phyloP scores from a whole-genome alignment of 2,329 filamentous ascomycete species.

The Neopestalotiopsis clavispora region DNA sequence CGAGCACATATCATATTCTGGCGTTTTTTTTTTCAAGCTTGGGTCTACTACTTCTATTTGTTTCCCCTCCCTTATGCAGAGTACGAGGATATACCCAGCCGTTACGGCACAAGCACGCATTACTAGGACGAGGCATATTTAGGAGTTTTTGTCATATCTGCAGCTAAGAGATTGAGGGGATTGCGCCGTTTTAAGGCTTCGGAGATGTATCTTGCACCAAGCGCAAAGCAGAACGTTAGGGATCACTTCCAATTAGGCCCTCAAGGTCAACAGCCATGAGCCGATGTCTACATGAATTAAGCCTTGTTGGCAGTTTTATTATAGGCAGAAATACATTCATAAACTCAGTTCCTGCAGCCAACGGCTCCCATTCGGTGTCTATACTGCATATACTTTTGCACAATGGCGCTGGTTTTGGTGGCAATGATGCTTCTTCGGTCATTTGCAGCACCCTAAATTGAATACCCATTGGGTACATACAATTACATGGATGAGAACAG shows the following conservation, averaged over 20 bases:
- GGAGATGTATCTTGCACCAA: not conserved
- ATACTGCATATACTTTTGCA: not conserved
- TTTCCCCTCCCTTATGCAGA: not conserved
- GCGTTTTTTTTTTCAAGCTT: not conserved
- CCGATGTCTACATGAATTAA: not conserved
- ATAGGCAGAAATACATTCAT: not conserved
- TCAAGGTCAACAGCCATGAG: too few species aligned
- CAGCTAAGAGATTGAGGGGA: not conserved
- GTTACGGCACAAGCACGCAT: constrained; percentile 11
- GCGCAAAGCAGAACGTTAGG: not conserved
- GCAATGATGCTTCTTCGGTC: not conserved
- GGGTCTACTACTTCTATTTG: not conserved
- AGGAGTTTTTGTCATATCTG: not conserved
- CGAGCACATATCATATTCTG: not conserved
- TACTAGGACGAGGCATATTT: constrained; percentile 12
- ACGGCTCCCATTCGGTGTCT: not conserved
- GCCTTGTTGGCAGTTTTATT: not conserved
- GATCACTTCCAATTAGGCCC: not conserved
- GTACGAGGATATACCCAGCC: constrained; percentile 18
- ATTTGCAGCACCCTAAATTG: too few species aligned
- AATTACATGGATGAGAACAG: too few species aligned
- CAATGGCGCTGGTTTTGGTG: not conserved
- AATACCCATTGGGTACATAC: too few species aligned
- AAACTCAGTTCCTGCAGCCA: not conserved
- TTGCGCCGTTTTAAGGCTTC: not conserved